Percentiles rank a stretch among this genome's conserved stretches.
Evolutionary conservation across 2,329 filamentous ascomycete species (phyloP).

Genomic region (Pyrenophora seminiperda): DNA sequence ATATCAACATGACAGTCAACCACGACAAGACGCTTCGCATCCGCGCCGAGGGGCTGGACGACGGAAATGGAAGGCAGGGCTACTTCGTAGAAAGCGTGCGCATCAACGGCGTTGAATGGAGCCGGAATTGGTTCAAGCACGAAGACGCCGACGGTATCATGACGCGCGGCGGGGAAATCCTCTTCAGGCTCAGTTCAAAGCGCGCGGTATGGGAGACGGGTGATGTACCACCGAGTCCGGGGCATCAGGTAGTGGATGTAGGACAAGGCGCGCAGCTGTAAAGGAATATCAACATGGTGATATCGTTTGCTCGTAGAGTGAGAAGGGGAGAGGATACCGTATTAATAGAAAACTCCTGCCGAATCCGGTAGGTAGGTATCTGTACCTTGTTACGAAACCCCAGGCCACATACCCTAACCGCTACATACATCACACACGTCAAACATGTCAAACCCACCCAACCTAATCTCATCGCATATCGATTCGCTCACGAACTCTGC

Average conservation of each 20-base stretch:
- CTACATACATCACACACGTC: too few species aligned
- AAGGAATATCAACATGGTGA: too few species aligned
- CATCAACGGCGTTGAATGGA: conserved; percentile 59
- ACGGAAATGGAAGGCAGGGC: conserved; percentile 51
- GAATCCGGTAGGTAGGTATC: too few species aligned
- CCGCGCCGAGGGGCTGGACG: conserved; percentile 47
- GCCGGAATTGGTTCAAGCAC: conserved; percentile 62
- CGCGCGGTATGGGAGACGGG: conserved; percentile 41
- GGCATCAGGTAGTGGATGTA: conserved; percentile 37
- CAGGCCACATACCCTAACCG: too few species aligned
- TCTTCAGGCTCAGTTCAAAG: conserved; percentile 38
- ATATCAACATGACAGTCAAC: conserved; percentile 46
- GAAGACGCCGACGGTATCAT: conserved; percentile 50
- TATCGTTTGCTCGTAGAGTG: too few species aligned
- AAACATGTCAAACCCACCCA: too few species aligned
- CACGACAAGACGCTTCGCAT: conserved; percentile 53
- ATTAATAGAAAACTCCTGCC: too few species aligned
- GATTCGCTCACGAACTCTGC: too few species aligned
- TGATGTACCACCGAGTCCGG: conserved; percentile 41
- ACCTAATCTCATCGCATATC: too few species aligned
- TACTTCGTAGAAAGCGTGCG: conserved; percentile 60
- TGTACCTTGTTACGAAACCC: too few species aligned
- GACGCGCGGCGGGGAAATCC: conserved; percentile 42
- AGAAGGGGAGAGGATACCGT: too few species aligned
- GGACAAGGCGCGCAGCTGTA: background rate